These are phyloP conservation scores for Penicillium sclerotigenum DNA, from an alignment of 2,329 filamentous ascomycete genomes.

Conservation along the genomic window DNA sequence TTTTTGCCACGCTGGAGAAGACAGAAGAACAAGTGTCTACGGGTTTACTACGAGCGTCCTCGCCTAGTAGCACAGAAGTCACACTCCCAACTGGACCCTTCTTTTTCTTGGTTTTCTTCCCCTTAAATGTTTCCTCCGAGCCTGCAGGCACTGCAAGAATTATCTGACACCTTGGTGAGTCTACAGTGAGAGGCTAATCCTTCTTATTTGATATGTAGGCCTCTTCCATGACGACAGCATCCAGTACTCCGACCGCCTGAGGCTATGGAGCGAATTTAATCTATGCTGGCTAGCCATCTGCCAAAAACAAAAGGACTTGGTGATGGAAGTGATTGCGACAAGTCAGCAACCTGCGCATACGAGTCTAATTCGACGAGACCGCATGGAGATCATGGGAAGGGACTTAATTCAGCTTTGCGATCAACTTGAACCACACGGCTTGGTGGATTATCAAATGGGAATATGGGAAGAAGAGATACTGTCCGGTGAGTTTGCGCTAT, in stretches of 20 bases:
- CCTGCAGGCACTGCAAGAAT: conserved; percentile 16
- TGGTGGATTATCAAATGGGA: conserved; percentile 96
- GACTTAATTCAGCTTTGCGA: conserved; percentile 82
- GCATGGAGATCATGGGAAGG: conserved; percentile 74
- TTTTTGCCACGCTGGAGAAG: background rate
- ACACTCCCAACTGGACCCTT: conserved; percentile 14
- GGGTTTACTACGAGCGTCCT: background rate
- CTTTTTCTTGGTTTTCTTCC: background rate
- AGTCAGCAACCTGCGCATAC: conserved; percentile 57
- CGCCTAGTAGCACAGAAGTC: conserved; percentile 14
- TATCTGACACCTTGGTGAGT: conserved; percentile 2
- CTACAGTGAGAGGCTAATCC: conserved; percentile 18
- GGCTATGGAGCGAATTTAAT: conserved; percentile 93
- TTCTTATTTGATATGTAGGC: conserved; percentile 52
- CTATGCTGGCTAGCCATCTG: conserved; percentile 81
- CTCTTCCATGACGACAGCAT: conserved; percentile 78
- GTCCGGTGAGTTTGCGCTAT: conserved; percentile 58
- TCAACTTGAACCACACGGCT: conserved; percentile 80
- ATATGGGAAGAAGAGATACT: conserved; percentile 94
- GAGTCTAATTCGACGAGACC: conserved; percentile 64
- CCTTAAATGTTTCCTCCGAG: background rate
- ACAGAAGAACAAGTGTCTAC: background rate
- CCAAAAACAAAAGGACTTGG: conserved; percentile 77
- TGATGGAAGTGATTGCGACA: conserved; percentile 57
- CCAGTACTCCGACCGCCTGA: conserved; percentile 71